These are phyloP conservation scores for Pseudocercospora pini-densiflorae DNA, from an alignment of 2,329 filamentous ascomycete species.

Conservation along the genomic window DNA sequence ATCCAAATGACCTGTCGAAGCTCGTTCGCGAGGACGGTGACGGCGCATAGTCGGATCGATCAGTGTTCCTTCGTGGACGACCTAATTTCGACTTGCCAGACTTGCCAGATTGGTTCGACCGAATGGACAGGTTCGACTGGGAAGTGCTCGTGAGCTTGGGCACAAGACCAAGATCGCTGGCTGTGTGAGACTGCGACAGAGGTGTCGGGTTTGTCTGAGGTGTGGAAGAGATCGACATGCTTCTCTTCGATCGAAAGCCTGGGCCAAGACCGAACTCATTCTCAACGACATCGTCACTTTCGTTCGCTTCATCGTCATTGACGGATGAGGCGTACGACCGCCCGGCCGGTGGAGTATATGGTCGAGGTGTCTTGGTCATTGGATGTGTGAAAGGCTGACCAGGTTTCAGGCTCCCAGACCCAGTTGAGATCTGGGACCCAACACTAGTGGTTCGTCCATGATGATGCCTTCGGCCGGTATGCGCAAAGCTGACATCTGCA, in stretches of 20 bases:
- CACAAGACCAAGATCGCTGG: conserved; percentile 46
- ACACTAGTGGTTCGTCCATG: conserved; percentile 61
- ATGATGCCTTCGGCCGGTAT: conserved; percentile 45
- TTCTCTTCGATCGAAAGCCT: conserved; percentile 45
- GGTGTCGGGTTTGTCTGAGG: conserved; percentile 33
- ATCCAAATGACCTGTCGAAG: conserved; percentile 60
- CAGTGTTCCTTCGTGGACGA: conserved; percentile 56
- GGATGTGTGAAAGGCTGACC: conserved; percentile 59
- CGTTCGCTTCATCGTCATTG: conserved; percentile 48
- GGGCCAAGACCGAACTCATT: conserved; percentile 49
- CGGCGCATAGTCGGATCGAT: conserved; percentile 51
- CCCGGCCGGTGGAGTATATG: conserved; percentile 58
- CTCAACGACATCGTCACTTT: conserved; percentile 48
- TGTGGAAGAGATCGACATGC: conserved; percentile 50
- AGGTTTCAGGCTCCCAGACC: conserved; percentile 52
- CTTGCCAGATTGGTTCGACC: conserved; percentile 43
- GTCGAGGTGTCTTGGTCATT: conserved; percentile 59
- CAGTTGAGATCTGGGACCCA: conserved; percentile 58
- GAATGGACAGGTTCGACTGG: conserved; percentile 58
- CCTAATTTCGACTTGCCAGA: conserved; percentile 35
- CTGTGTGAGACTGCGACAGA: conserved; percentile 39
- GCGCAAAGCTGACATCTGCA: conserved; percentile 50
- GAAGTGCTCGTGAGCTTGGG: conserved; percentile 56
- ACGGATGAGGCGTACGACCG: conserved; percentile 56
- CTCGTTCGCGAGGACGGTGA: conserved; percentile 61